Evolutionary conservation across 2,329 filamentous ascomycete genomes (phyloP).

Genomic region (Sarocladium kiliense): DNA sequence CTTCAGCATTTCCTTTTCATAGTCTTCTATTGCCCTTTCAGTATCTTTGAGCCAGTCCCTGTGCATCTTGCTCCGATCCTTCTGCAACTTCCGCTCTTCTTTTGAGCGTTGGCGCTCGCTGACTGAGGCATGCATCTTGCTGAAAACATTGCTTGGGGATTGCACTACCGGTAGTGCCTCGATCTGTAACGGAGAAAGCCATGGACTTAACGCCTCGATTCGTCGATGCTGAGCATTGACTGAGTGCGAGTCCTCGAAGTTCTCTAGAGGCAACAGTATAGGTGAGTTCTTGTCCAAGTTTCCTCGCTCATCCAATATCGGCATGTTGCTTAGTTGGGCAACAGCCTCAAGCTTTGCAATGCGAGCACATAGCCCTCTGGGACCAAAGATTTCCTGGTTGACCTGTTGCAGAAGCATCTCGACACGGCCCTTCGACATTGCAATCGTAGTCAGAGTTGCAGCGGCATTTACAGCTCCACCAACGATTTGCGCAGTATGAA

Average conservation of each 20-base stretch:
- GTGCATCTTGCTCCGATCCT: slow-evolving; percentile 11
- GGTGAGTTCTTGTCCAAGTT: slow-evolving; percentile 11
- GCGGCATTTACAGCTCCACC: slow-evolving; percentile 11
- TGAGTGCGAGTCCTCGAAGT: not conserved
- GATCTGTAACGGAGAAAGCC: slow-evolving; percentile 14
- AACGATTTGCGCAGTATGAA: slow-evolving; percentile 15
- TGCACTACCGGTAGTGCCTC: slow-evolving; percentile 10
- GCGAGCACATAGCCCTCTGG: slow-evolving; percentile 12
- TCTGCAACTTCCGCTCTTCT: slow-evolving; percentile 13
- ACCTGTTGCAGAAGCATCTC: slow-evolving; percentile 13
- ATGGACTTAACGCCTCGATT: slow-evolving; percentile 12
- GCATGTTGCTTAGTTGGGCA: slow-evolving; percentile 14
- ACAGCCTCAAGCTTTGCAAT: slow-evolving; percentile 16
- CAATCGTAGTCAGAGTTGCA: slow-evolving; percentile 11
- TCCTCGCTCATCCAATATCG: slow-evolving; percentile 13
- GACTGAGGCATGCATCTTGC: slow-evolving; percentile 12
- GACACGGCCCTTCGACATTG: slow-evolving; percentile 14
- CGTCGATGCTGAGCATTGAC: slow-evolving; percentile 15
- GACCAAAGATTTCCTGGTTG: slow-evolving; percentile 14
- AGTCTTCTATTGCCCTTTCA: not conserved
- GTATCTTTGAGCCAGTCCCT: slow-evolving; percentile 1
- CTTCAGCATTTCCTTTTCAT: not conserved
- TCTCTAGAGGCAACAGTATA: slow-evolving; percentile 12
- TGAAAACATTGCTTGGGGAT: slow-evolving; percentile 1
- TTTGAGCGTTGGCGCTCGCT: slow-evolving; percentile 13